Percentiles rank a stretch among this genome's conserved stretches.
phyloP scores from a whole-genome alignment of 192 early-diverging fungal species.

The Thamnidium elegans region DNA sequence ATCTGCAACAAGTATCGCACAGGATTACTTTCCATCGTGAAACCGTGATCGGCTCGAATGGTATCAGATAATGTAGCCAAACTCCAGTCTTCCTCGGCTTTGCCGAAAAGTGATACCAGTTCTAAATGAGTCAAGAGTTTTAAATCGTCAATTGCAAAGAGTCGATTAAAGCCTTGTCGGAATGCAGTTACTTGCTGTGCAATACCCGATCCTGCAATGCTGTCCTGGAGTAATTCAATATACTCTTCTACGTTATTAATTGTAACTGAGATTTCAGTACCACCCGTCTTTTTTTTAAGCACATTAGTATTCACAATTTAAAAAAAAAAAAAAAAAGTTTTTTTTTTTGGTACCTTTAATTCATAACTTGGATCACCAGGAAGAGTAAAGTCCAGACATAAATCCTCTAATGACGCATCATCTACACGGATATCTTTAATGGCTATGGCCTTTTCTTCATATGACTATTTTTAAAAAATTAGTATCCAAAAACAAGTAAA shows the following conservation, averaged over 20 bases:
- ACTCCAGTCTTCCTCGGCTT: slow-evolving; percentile 76
- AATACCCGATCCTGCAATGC: slow-evolving; percentile 66
- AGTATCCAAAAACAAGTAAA: background rate
- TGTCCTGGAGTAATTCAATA: slow-evolving; percentile 60
- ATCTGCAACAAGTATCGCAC: slow-evolving; percentile 65
- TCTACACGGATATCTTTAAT: slow-evolving; percentile 51
- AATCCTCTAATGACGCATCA: slow-evolving; percentile 56
- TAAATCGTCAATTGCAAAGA: slow-evolving; percentile 74
- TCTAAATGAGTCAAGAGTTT: slow-evolving; percentile 71
- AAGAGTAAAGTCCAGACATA: slow-evolving; percentile 85
- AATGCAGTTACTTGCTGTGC: slow-evolving; percentile 73
- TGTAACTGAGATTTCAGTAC: slow-evolving; percentile 65
- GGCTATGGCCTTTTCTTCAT: slow-evolving; percentile 36
- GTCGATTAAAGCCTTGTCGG: slow-evolving; percentile 71
- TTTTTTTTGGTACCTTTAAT: slow-evolving; percentile 41
- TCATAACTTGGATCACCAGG: slow-evolving; percentile 76
- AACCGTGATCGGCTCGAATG: slow-evolving; percentile 88
- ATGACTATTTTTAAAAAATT: slow-evolving; percentile 9
- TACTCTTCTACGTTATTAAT: slow-evolving; percentile 84
- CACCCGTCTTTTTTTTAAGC: slow-evolving; percentile 40
- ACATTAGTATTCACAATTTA: background rate
- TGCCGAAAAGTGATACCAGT: slow-evolving; percentile 66
- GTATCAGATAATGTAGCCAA: slow-evolving; percentile 58
- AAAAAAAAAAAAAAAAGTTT: background rate
- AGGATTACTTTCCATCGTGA: slow-evolving; percentile 62